Evolutionary conservation across 163 green algal species (phyloP).

Genomic region (Trebouxia gelatinosa): DNA sequence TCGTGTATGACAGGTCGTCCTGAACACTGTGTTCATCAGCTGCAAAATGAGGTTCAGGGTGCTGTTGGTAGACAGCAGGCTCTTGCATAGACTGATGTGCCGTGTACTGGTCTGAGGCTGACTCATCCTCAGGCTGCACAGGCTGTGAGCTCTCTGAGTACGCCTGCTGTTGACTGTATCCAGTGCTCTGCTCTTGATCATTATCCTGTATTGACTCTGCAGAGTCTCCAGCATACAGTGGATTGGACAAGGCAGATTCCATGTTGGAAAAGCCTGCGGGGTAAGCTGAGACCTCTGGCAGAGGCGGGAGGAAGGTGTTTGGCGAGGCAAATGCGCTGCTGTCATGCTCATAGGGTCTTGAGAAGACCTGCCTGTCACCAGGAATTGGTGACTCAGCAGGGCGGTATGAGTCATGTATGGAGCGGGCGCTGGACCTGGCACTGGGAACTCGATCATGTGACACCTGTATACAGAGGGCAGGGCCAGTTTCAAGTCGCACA

Average conservation of each 20-base stretch:
- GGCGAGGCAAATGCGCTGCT: neutral
- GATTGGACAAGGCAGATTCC: neutral
- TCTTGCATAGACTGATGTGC: no score
- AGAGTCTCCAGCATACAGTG: neutral
- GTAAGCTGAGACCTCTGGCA: constrained; percentile 1
- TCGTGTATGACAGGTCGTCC: no score
- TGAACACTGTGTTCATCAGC: no score
- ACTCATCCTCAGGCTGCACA: no score
- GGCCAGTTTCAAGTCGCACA: no score
- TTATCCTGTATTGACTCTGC: neutral
- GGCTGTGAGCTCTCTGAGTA: no score
- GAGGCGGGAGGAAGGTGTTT: neutral
- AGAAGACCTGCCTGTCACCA: constrained; percentile 22
- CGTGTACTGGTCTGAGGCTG: no score
- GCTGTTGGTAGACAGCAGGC: no score
- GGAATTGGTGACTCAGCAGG: constrained; percentile 1
- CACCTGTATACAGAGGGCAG: constrained; percentile 14
- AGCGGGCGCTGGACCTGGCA: constrained; percentile 15
- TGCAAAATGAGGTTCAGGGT: no score
- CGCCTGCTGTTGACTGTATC: no score
- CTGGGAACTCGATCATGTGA: constrained; percentile 20
- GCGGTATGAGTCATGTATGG: constrained; percentile 22
- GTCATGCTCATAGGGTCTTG: neutral
- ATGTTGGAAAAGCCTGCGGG: neutral
- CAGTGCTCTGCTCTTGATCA: no score